These are phyloP conservation scores for Solanum gracilifrons DNA, from an alignment of 257 asterid species.

Conservation along the genomic window DNA sequence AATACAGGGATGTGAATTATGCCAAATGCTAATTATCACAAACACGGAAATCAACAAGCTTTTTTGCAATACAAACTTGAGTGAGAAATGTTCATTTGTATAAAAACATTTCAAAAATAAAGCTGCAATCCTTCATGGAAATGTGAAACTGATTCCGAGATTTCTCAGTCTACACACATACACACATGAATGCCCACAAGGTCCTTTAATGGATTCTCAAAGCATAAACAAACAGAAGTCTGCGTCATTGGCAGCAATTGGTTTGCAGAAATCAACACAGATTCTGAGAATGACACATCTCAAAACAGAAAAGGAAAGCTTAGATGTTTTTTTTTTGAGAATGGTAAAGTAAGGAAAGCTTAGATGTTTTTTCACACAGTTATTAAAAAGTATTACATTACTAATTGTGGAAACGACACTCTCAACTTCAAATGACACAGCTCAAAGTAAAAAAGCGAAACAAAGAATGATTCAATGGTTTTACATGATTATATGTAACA, in stretches of 20 bases:
- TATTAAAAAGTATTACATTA: not conserved
- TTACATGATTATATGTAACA: not conserved
- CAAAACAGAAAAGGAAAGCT: not conserved
- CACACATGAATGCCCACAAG: not conserved
- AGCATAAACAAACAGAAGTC: not conserved
- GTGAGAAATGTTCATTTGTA: not conserved
- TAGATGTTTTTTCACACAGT: not conserved
- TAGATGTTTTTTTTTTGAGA: not conserved
- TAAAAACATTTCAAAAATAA: not conserved
- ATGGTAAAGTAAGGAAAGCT: not conserved
- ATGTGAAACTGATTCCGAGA: not conserved
- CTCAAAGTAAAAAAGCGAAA: not conserved
- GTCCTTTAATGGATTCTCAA: not conserved
- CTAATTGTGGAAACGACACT: not conserved
- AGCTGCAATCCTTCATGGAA: not conserved
- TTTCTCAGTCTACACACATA: not conserved
- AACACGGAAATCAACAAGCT: not conserved
- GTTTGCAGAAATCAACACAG: not conserved
- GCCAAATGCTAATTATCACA: not conserved
- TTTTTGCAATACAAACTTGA: not conserved
- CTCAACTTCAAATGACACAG: not conserved
- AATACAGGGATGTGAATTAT: not conserved
- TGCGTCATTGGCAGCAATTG: not conserved
- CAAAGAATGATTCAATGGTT: not conserved
- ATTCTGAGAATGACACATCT: not conserved